phyloP scores from a whole-genome alignment of 2,329 filamentous ascomycete genomes.

The Fusarium poae region DNA sequence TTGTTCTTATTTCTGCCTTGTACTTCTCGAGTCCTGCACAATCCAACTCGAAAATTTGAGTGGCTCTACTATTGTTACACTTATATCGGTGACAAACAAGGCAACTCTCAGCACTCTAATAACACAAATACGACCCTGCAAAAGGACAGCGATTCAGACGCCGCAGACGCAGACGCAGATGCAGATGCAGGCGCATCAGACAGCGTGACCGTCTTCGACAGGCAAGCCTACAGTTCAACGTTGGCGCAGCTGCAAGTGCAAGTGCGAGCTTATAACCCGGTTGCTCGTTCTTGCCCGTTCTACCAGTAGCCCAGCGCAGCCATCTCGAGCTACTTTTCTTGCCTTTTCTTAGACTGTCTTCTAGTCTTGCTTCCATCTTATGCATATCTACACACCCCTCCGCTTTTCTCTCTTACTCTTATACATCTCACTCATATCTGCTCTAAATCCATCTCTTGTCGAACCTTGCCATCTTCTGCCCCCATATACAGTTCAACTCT shows the following conservation, averaged over 20 bases:
- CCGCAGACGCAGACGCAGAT: conserved; percentile 28
- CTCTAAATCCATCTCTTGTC: conserved; percentile 16
- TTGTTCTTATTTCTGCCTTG: conserved; percentile 17
- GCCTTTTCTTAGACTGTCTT: conserved; percentile 11
- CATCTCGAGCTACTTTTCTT: conserved; percentile 18
- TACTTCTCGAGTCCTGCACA: conserved; percentile 4
- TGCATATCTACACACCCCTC: conserved; percentile 38
- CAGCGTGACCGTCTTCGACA: conserved; percentile 28
- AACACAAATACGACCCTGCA: conserved; percentile 19
- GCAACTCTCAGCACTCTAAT: conserved; percentile 13
- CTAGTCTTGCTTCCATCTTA: conserved; percentile 16
- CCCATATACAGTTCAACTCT: conserved; percentile 27
- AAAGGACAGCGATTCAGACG: conserved; percentile 26
- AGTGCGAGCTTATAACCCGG: conserved; percentile 19
- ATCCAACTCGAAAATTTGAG: conserved; percentile 4
- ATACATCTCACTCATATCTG: conserved; percentile 27
- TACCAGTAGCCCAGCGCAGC: conserved; percentile 17
- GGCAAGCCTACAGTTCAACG: conserved; percentile 21
- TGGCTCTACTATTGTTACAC: conserved; percentile 14
- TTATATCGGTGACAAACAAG: conserved; percentile 24
- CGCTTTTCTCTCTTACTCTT: conserved; percentile 13
- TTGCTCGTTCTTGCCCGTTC: conserved; percentile 16
- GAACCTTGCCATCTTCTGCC: conserved; percentile 22
- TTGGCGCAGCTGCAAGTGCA: conserved; percentile 35
- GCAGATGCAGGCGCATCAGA: conserved; percentile 29